Evolutionary conservation across 2,329 filamentous ascomycete species (phyloP), one percentile per base, ranked within the genome.

Genomic region (Pseudogymnoascus sp.): DNA sequence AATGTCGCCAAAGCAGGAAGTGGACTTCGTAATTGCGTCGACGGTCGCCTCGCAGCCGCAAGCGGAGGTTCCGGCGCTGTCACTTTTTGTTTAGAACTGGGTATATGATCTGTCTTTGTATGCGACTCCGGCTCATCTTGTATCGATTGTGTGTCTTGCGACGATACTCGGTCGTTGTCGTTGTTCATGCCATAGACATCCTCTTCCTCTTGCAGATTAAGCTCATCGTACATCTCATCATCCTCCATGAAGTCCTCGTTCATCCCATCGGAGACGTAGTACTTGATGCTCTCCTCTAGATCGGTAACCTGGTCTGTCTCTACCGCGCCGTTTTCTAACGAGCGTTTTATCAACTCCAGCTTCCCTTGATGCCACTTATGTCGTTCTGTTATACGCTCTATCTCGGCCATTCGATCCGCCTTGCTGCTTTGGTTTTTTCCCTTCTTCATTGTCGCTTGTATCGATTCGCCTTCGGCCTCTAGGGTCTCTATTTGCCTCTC

Each of bases 351-450:
- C 64, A 97, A 82, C 77, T 99, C 95, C 67, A 99, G 82, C 74
- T 96, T 96, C 68, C 87, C 86, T 73, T 96, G 90, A 74, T 99
- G 95, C 90, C 91, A 97, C 77, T 96, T 97, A 80, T 97, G 93
- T 70, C 89, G 87, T 75, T 99, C 95, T 69, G 93, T 91, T 71
- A 88, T 82, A 65, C 84, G 81, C 72, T 96, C 89, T 68, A 99
- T 88, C 74, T 95, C 89, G 62, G 91, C 86, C 79, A 97, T 87
- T 65, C 93, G 87, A 68, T 96, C 93, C 2, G 90, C 87, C 77
- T 96, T 97, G 68, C 84, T 82, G 50, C 80, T 82, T 70, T 96
- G 90, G 75, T 89, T 91, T 80, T 97, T 97, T 72, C 92, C 90
- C 80, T 96, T 97, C 81, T 97, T 97, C 81, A 96, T 86, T 23